Base-by-base conservation (phyloP, 208 protist species). In the Wallacemonas sp. region DNA sequence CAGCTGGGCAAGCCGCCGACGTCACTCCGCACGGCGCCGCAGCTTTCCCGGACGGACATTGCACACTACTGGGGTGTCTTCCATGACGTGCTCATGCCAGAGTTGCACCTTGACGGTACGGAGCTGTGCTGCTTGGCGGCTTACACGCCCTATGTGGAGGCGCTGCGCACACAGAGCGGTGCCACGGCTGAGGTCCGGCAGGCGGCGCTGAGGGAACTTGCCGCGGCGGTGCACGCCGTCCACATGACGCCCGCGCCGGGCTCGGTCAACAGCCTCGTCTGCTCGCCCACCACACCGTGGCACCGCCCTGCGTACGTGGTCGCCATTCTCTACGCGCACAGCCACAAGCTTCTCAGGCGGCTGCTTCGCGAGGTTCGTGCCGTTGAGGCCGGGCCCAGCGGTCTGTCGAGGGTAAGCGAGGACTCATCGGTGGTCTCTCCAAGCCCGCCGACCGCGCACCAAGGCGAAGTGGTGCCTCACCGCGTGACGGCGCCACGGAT, bases 61-160 rank as follows among this genome's bases (percentile, higher is more conserved):
- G 71, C 75, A 0, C 71, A 76, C 39, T 93, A 93, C 65, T 93
- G 87, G 87, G 76, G 72, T 30, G 66, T 76, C 45, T 90, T 78
- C 39, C 78, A 82, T 57, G 66, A 54, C 21, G 24, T 85, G 15
- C 38, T 93, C 12, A 54, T 64, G 58, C 87, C 87, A 1, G 81
- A 86, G 50, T 55, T 93, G 50, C 71, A 76, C 60, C 75, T 93
- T 33, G 76, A 68, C 17, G 71, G 75, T 1, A 53, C 73, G 21
- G 87, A 89, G 64, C 72, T 93, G 39, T 93, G 87, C 68, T 83
- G 78, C 63, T 66, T 93, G 17, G 80, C 87, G 2, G 60, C 75
- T 22, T 88, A 89, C 60, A 70, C 74, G 0, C 82, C 82, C 0
- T 66, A 72, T 1, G 53, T 92, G 13, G 50, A 71, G 48, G 61